Base-by-base conservation (phyloP, 1,284 basidiomycete species). In the Irpex rosettiformis region DNA sequence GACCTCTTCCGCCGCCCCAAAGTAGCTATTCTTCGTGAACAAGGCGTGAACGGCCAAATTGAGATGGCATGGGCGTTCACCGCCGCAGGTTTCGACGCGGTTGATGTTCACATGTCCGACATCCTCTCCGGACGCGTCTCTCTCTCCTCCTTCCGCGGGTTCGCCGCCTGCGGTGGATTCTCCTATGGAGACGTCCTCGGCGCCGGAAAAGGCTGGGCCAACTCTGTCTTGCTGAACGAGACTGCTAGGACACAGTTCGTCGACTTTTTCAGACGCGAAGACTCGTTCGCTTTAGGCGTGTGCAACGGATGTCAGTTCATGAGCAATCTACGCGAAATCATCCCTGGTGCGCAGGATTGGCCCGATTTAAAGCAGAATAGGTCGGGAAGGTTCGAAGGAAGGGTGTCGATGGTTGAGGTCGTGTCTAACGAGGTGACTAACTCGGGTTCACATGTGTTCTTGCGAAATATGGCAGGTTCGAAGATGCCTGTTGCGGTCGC, bases 301-400 rank as follows among this genome's bases (percentile, higher is more conserved):
- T 99, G 97, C 79, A 99, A 99, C 71, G 96, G 96, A 4, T 99
- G 96, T 74, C 96, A 99, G 75, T 94, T 98, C 82, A 85, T 99
- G 68, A 89, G 89, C 66, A 89, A 94, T 67, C 82, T 99, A 57
- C 84, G 83, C 58, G 87, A 89, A 57, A 87, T 98, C 63, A 89
- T 98, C 62, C 94, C 94, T 2, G 96, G 95, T 28, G 88, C 93
- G 30, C 77, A 84, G 60, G 69, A 79, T 59, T 99, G 96, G 96
- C 97, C 96, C 0, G 80, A 84, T 61, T 96, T 98, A 83, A 96
- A 96, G 78, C 78, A 83, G 33, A 99, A 99, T 74, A 78, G 82
- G 61, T 91, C 89, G 61, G 94, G 90, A 65, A 83, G 96, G 54
- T 99, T 98, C 75, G 96, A 99, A 74, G 94, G 83, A 0, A 86